Evolutionary conservation across 2,329 filamentous ascomycete genomes (phyloP).

Genomic region (Gremmenia infestans): DNA sequence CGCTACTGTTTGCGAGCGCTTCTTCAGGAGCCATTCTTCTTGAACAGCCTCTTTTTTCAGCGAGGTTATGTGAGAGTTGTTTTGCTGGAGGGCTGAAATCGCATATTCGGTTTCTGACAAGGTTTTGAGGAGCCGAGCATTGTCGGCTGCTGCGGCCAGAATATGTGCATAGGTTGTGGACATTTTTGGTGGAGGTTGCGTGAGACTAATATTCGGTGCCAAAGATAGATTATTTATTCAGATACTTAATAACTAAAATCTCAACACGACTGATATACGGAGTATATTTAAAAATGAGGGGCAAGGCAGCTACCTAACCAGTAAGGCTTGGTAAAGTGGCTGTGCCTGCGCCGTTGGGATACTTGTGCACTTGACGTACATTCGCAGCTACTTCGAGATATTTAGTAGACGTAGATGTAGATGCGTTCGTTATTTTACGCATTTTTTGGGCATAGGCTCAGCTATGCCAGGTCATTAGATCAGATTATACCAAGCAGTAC

Average conservation of each 20-base stretch:
- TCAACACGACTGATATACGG: neutral
- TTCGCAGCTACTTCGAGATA: too few species aligned
- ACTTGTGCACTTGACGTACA: neutral
- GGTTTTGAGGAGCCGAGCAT: slow-evolving; percentile 40
- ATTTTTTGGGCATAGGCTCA: too few species aligned
- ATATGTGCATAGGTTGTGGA: slow-evolving; percentile 31
- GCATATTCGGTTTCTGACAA: slow-evolving; percentile 48
- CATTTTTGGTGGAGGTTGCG: neutral
- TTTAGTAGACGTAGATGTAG: too few species aligned
- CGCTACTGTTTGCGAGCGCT: slow-evolving; percentile 37
- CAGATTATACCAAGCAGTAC: too few species aligned
- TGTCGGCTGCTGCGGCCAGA: slow-evolving; percentile 35
- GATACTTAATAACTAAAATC: too few species aligned
- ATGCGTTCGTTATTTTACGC: too few species aligned
- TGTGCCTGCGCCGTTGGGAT: neutral
- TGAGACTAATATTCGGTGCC: too few species aligned
- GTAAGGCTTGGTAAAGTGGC: neutral
- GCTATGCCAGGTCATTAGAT: too few species aligned
- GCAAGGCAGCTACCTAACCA: neutral
- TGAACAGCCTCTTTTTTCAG: slow-evolving; percentile 38
- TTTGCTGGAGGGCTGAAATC: slow-evolving; percentile 40
- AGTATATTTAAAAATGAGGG: neutral
- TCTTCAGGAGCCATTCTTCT: slow-evolving; percentile 35
- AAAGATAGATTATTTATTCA: too few species aligned
- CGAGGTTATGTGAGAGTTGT: slow-evolving; percentile 40